Evolutionary conservation across 805 yeast genomes (phyloP).

Genomic region (Barnettozyma salicaria): DNA sequence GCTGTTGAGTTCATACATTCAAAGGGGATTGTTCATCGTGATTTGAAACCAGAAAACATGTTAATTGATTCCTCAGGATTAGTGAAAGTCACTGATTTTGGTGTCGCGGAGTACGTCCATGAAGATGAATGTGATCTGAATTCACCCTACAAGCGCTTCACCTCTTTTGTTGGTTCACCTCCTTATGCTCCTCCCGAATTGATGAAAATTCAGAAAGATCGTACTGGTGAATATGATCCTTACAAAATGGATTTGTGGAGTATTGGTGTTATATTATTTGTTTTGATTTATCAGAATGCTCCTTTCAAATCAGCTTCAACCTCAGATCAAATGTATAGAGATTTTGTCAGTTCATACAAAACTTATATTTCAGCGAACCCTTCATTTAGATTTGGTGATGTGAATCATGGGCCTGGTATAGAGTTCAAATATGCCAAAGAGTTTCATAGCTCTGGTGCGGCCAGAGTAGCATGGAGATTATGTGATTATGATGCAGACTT

Average conservation of each 20-base stretch:
- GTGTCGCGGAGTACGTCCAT: slow-evolving; percentile 64
- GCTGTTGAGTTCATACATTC: slow-evolving; percentile 62
- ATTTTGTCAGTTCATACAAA: slow-evolving; percentile 46
- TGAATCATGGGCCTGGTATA: slow-evolving; percentile 57
- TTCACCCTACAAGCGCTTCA: slow-evolving; percentile 32
- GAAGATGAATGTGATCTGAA: slow-evolving; percentile 43
- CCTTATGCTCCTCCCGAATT: slow-evolving; percentile 82
- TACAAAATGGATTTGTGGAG: slow-evolving; percentile 70
- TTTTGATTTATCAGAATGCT: slow-evolving; percentile 48
- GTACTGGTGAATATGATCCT: slow-evolving; percentile 47
- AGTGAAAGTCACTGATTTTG: slow-evolving; percentile 69
- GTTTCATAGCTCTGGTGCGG: slow-evolving; percentile 51
- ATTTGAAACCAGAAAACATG: slow-evolving; percentile 70
- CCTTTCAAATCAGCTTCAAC: slow-evolving; percentile 53
- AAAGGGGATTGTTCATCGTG: slow-evolving; percentile 63
- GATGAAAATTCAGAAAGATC: slow-evolving; percentile 33
- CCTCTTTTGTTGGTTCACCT: slow-evolving; percentile 67
- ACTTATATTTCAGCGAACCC: slow-evolving; percentile 36
- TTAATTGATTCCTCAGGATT: slow-evolving; percentile 54
- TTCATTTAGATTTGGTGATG: slow-evolving; percentile 40
- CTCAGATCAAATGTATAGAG: slow-evolving; percentile 47
- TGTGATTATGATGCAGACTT: slow-evolving; percentile 55
- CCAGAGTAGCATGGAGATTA: slow-evolving; percentile 69
- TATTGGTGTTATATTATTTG: slow-evolving; percentile 61
- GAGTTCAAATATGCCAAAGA: slow-evolving; percentile 67